A percentile compares a stretch with the other conserved stretches of the same genome.
These are phyloP conservation scores for Babesia bigemina DNA, from an alignment of 169 alveolate genomes.

Conservation along the genomic window DNA sequence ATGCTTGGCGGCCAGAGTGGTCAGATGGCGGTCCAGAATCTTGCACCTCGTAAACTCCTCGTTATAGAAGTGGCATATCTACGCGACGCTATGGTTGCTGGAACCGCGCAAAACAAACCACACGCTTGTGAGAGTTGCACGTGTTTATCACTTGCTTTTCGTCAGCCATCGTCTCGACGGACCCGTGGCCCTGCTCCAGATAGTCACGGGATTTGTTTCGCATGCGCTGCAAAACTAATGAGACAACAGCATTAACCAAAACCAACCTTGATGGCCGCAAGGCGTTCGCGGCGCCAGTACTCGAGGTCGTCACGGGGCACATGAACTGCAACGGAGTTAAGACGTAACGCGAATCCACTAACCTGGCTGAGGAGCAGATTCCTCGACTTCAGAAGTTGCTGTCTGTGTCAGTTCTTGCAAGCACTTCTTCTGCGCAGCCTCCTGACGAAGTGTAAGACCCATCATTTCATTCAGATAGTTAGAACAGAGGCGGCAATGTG, in stretches of 20 bases:
- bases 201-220: conserved; percentile 38
- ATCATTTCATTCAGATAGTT: background rate
- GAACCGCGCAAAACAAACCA: conserved; percentile 18
- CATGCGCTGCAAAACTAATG: conserved; percentile 13
- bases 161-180: conserved; percentile 45
- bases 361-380: conserved; percentile 3
- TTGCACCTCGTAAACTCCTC: conserved; percentile 65
- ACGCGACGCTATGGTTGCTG: no score
- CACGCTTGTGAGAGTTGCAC: conserved; percentile 44
- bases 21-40: conserved; percentile 41
- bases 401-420: conserved; percentile 5
- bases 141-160: conserved; percentile 64
- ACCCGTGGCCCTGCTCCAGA: conserved; percentile 59
- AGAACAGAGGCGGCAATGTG: background rate
- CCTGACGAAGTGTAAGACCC: conserved; percentile 1
- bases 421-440: conserved; percentile 32
- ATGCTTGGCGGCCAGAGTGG: conserved; percentile 43
- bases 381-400: background rate
- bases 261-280: conserved; percentile 18
- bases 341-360: background rate
- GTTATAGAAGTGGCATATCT: conserved; percentile 65
- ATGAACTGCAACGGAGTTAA: background rate
- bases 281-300: conserved; percentile 31
- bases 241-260: background rate
- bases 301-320: background rate